A percentile compares a stretch with the other conserved stretches of the same genome.
Evolutionary conservation across 306 rosid genomes (phyloP).

Genomic region (Sicyos edulis): DNA sequence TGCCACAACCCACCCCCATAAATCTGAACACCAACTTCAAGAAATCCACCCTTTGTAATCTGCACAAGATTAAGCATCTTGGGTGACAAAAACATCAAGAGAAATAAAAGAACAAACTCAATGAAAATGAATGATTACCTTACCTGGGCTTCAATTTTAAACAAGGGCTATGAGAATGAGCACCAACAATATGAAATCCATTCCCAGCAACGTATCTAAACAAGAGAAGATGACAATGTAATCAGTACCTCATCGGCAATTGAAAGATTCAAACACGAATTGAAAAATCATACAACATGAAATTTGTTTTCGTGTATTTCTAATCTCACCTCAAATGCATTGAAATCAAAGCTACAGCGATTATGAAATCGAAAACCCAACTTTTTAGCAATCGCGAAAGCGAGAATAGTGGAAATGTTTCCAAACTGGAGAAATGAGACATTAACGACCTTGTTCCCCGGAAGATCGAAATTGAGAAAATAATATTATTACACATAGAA

Average conservation of each 20-base stretch:
- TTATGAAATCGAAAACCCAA: conserved; percentile 14
- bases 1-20: conserved; percentile 89
- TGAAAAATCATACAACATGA: background rate
- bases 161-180: conserved; percentile 86
- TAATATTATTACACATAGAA: too few relatives aligned
- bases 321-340: too few relatives aligned
- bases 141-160: conserved; percentile 83
- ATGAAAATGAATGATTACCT: background rate
- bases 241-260: too few relatives aligned
- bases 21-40: conserved; percentile 85
- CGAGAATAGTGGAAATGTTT: conserved; percentile 73
- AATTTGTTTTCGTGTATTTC: too few relatives aligned
- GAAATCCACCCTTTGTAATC: conserved; percentile 63
- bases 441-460: too few relatives aligned
- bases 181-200: conserved; percentile 69
- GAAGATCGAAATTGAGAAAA: too few relatives aligned
- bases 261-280: background rate
- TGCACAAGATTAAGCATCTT: conserved; percentile 32
- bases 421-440: too few relatives aligned
- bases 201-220: conserved; percentile 64
- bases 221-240: conserved; percentile 17
- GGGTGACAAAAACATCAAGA: too few relatives aligned
- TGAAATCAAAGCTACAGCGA: conserved; percentile 4
- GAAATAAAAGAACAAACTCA: background rate
- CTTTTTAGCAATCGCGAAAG: conserved; percentile 75